A percentile compares a stretch with the other conserved stretches of the same genome.
Evolutionary conservation across 2,329 filamentous ascomycete genomes (phyloP).

Genomic region (Aspergillus alliaceus): DNA sequence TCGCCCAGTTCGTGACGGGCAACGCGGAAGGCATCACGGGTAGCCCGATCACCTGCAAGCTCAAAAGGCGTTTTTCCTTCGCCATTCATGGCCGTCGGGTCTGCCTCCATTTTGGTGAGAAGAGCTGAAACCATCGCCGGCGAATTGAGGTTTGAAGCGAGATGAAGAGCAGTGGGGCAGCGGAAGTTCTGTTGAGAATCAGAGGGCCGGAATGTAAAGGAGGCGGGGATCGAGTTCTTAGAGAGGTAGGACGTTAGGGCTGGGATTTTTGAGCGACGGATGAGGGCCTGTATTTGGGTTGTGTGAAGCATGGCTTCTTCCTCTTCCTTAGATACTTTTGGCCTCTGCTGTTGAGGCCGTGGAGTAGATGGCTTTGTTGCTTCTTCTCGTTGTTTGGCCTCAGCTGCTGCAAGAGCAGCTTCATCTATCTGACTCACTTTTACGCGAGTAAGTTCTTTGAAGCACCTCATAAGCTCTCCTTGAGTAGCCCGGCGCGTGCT

Average conservation of each 20-base stretch:
- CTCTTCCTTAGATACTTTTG: conserved; percentile 77
- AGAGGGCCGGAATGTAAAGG: conserved; percentile 73
- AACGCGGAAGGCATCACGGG: conserved; percentile 87
- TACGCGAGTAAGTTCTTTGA: conserved; percentile 87
- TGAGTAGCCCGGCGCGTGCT: conserved; percentile 89
- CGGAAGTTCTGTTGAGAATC: conserved; percentile 71
- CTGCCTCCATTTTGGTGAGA: conserved; percentile 69
- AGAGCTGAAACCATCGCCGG: conserved; percentile 75
- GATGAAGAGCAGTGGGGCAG: conserved; percentile 78
- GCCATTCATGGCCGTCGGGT: conserved; percentile 68
- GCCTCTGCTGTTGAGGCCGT: conserved; percentile 40
- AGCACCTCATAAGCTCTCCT: conserved; percentile 89
- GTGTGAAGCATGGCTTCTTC: conserved; percentile 82
- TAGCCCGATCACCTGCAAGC: conserved; percentile 78
- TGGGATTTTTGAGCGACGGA: conserved; percentile 86
- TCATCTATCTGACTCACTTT: conserved; percentile 81
- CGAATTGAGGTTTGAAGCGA: conserved; percentile 79
- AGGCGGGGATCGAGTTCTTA: conserved; percentile 67
- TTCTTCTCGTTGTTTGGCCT: conserved; percentile 47
- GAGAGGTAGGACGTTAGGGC: conserved; percentile 81
- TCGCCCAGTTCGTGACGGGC: conserved; percentile 82
- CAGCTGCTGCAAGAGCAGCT: conserved; percentile 55
- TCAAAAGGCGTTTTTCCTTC: conserved; percentile 88
- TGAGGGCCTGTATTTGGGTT: conserved; percentile 80
- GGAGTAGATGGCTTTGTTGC: conserved; percentile 32